Base-by-base conservation (phyloP, 2,329 filamentous ascomycete genomes). In the Fusarium temperatum region DNA sequence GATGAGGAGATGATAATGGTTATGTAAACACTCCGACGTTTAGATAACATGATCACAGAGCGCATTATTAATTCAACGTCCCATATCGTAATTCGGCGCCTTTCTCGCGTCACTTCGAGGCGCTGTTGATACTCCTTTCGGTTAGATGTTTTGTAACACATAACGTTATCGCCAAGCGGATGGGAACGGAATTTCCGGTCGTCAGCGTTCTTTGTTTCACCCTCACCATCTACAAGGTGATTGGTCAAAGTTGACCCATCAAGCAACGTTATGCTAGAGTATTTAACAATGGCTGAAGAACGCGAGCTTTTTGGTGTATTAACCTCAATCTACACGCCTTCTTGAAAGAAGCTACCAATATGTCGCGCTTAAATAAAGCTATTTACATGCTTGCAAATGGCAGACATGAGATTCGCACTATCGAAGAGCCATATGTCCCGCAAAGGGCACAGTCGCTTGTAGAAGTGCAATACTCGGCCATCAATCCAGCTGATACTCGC, bases 401-500 rank as follows among this genome's bases (percentile, higher is more conserved):
- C 8, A 55, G 51, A 1, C 65, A 68, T 63, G 66, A 68, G 4
- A 8, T 63, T 0, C 64, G 66, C 1, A 35, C 18, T 0, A 63
- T 63, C 8, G 9, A 56, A n/a, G 56, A 69, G 5, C 22, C n/a
- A 0, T 73, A 73, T 4, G 3, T 62, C 1, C 70, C 65, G 1
- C 32, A 54, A 3, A 17, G 28, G 1, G 56, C 50, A 12, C 70
- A 73, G 1, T 70, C 70, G 1, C 51, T 73, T 8, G 60, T 73
- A 14, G 45, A 73, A n/a, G 70, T 73, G 26, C 60, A 70, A 8
- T 73, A 73, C 22, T 73, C 70, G 0, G 70, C 60, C 8, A 73
- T 73, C n/a, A 73, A 73, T 0, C 70, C 70, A 3, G 70, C 70
- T 10, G 70, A 73, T 17, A 73, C 70, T 3, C 70, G 70, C 1